phyloP scores from a whole-genome alignment of 225 moss, liverwort and hornwort genomes.

The Pseudisothecium myosuroides region DNA sequence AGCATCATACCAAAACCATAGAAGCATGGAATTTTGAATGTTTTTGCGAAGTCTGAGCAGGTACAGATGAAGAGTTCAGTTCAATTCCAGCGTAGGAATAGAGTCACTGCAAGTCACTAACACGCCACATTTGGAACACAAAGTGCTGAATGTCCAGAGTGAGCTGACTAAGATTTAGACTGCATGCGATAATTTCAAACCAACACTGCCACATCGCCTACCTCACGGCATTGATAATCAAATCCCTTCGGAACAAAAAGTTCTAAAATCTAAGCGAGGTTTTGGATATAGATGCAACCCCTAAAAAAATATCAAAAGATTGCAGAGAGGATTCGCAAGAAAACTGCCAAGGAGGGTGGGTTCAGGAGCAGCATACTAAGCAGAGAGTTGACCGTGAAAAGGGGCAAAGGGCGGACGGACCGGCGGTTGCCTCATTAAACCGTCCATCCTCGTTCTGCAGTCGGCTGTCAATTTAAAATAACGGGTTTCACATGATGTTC shows the following conservation, averaged over 20 bases:
- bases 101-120: neutral
- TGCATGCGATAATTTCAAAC: neutral
- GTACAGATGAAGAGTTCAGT: neutral
- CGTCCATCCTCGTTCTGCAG: slow-evolving; percentile 9
- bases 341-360: neutral
- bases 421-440: slow-evolving; percentile 32
- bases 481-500: neutral
- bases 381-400: slow-evolving; percentile 15
- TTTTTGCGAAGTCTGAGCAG: neutral
- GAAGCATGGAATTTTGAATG: neutral
- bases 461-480: neutral
- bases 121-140: neutral
- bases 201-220: neutral
- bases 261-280: neutral
- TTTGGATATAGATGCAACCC: neutral
- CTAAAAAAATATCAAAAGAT: neutral
- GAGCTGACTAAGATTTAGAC: neutral
- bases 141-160: neutral
- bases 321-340: neutral
- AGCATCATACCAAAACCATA: neutral
- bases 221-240: neutral
- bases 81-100: neutral
- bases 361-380: neutral
- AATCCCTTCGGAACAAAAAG: neutral
- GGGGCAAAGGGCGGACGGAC: slow-evolving; percentile 1